Base-by-base conservation (phyloP, 306 rosid species). In the Cucumis melo region DNA sequence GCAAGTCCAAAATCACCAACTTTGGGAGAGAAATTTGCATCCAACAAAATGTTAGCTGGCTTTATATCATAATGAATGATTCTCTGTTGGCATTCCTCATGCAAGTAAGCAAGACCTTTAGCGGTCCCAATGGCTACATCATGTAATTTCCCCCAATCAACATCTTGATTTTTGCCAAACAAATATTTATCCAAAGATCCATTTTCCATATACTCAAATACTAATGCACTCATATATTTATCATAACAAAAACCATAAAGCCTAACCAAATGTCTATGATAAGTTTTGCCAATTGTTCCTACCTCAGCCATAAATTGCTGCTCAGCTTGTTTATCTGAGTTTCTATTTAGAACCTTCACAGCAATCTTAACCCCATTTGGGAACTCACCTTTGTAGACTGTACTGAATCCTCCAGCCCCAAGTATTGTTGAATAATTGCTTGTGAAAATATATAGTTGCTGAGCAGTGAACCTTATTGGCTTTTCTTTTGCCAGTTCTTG, bases 1-100 rank as follows among this genome's bases (percentile, higher is more conserved):
- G 89, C 89, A 57, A 87, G 84, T 32, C 89, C 85, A 6, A 85
- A 87, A 84, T 87, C 91, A n/a, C 79, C 89, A 1, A 85, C 89
- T 59, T 85, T 85, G 5, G 89, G 87, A 83, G 53, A 46, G 53
- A 46, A 84, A 15, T 84, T 75, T 8, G 4, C 46, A 14, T 86
- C 88, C 59, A 88, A 80, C 3, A 88, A 84, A 76, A 88, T 82
- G 27, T 88, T 88, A 39, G 73, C 89, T 0, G 90, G 92, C 42
- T 88, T 88, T 39, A 85, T 86, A 66, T 86, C 90, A 13, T 88
- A 88, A 65, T 86, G 90, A 59, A 88, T 65, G 64, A 88, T 88
- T 74, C 83, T 80, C 0, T 86, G 83, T 44, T 78, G 77, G 9
- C 92, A 84, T 54, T 67, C 81, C 80, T 86, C 92, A 50, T 84